A percentile compares a stretch with the other conserved stretches of the same genome.
These are phyloP conservation scores for Ceratonia siliqua DNA, from an alignment of 306 rosid species.

Conservation along the genomic window DNA sequence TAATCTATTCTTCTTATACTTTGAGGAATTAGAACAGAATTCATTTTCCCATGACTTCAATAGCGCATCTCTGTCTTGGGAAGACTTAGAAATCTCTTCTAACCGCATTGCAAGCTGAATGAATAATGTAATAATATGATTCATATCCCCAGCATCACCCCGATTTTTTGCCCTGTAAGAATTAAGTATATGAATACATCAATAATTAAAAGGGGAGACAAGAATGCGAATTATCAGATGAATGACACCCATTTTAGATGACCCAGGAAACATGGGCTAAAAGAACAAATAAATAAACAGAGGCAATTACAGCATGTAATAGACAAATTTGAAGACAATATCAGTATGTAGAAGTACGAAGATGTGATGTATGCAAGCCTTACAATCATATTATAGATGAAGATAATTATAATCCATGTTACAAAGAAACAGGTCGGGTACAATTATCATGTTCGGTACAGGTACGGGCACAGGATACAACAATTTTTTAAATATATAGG, in stretches of 20 bases:
- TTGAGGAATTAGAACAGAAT: slow-evolving; percentile 51
- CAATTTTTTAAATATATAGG: no score
- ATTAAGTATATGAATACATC: slow-evolving; percentile 27
- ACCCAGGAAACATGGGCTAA: slow-evolving; percentile 16
- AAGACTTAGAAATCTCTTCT: slow-evolving; percentile 66
- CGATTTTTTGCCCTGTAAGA: slow-evolving; percentile 73
- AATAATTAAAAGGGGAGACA: not conserved
- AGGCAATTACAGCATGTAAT: no score
- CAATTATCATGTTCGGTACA: no score
- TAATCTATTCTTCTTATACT: slow-evolving; percentile 73
- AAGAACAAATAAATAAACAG: no score
- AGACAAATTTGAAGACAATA: no score
- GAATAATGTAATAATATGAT: slow-evolving; percentile 65
- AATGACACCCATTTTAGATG: not conserved
- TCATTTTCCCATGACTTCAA: slow-evolving; percentile 69
- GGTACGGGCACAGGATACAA: no score
- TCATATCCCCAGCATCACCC: slow-evolving; percentile 78
- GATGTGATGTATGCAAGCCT: no score
- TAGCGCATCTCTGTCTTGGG: slow-evolving; percentile 58
- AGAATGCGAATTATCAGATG: not conserved
- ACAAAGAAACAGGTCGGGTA: no score
- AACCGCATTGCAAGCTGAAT: slow-evolving; percentile 75
- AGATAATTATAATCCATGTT: no score
- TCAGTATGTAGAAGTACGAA: no score
- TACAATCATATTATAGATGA: not conserved